A percentile compares a stretch with the other conserved stretches of the same genome.
Conservation (phyloP, 257 asterid species). For the Salvia rosmarinus region DNA sequence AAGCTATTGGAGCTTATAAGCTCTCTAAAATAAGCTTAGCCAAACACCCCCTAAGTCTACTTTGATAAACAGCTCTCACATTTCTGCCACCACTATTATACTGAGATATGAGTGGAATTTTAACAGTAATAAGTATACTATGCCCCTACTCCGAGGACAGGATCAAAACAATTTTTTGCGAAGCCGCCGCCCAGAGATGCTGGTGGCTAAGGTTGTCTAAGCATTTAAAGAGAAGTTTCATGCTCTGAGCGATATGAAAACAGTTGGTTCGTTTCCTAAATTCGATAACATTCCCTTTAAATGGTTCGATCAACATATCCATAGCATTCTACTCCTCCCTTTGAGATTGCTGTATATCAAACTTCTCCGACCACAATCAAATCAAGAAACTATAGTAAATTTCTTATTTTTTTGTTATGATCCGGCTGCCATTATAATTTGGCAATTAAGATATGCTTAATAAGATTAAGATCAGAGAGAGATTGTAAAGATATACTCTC, state of each 20-base stretch:
- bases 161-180: background rate
- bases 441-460: background rate
- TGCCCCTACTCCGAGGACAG: background rate
- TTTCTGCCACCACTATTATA: background rate
- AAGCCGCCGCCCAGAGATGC: background rate
- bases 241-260: background rate
- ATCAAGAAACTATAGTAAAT: background rate
- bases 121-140: background rate
- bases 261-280: background rate
- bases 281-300: background rate
- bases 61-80: background rate
- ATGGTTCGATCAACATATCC: background rate
- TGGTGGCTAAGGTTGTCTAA: background rate
- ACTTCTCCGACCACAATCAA: background rate
- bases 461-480: background rate
- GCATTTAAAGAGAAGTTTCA: background rate
- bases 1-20: no score
- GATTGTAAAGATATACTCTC: background rate
- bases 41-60: background rate
- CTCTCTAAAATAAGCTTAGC: no score
- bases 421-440: background rate
- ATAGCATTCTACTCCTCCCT: background rate
- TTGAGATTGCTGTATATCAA: background rate
- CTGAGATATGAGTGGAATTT: no score
- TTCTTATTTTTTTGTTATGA: background rate